Percentiles rank a stretch among this genome's conserved stretches.
phyloP scores from a whole-genome alignment of 192 early-diverging fungal species.

The Podila minutissima region DNA sequence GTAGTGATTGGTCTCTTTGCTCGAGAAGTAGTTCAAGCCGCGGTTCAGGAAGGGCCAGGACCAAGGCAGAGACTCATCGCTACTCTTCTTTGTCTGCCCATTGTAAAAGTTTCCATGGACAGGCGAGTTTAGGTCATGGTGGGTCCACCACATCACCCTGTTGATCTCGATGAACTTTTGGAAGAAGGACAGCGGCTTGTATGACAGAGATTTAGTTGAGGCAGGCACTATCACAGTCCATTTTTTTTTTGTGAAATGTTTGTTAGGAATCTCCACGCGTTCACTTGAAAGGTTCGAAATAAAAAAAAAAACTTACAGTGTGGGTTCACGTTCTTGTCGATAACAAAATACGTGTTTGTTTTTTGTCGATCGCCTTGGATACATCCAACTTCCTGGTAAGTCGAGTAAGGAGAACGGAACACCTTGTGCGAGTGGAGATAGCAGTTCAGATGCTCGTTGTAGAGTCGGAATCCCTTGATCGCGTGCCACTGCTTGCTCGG shows the following conservation, averaged over 20 bases:
- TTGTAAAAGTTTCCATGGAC: constrained; percentile 64
- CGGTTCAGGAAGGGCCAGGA: constrained; percentile 86
- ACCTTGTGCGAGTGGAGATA: constrained; percentile 24
- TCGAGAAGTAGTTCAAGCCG: constrained; percentile 89
- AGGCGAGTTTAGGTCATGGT: constrained; percentile 83
- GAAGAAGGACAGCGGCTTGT: constrained; percentile 73
- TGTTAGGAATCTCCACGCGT: no score
- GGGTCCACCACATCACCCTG: constrained; percentile 84
- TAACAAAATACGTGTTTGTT: constrained; percentile 12
- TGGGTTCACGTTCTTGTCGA: constrained; percentile 13
- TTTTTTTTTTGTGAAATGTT: no score
- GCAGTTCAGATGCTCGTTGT: constrained; percentile 13
- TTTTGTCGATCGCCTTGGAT: constrained; percentile 10
- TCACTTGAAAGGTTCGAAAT: not conserved
- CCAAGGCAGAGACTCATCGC: constrained; percentile 85
- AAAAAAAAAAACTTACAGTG: constrained; percentile 5
- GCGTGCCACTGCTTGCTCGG: constrained; percentile 17
- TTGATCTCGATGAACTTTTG: constrained; percentile 89
- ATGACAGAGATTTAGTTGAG: constrained; percentile 59
- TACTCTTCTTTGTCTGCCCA: constrained; percentile 57
- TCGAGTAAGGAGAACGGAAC: constrained; percentile 4
- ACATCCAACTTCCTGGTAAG: constrained; percentile 28
- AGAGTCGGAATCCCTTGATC: constrained; percentile 20
- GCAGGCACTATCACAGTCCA: constrained; percentile 55
- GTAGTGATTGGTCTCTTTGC: constrained; percentile 64